Percentiles rank a stretch among this genome's conserved stretches.
Conservation (phyloP, 495 filamentous ascomycete genomes). For the Cladorrhinum samala region DNA sequence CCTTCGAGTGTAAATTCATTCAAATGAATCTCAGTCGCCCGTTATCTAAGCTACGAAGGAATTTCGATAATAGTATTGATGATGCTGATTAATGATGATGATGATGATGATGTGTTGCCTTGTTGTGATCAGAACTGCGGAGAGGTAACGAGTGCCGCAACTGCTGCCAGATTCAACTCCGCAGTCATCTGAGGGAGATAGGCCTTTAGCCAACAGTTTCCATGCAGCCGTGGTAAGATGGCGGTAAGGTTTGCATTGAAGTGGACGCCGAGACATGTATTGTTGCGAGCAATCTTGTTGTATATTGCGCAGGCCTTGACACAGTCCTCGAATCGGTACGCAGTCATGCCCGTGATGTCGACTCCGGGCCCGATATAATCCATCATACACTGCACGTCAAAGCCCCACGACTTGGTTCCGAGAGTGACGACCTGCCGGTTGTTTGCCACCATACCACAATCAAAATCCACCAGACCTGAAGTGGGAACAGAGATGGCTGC, state of each 20-base stretch:
- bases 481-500: conserved; percentile 6
- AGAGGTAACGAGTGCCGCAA: neutral
- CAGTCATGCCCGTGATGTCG: conserved; percentile 10
- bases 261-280: conserved; percentile 13
- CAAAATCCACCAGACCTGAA: conserved; percentile 10
- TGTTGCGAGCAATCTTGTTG: conserved; percentile 12
- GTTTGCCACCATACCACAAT: conserved; percentile 6
- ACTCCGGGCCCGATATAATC: neutral
- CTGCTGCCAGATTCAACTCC: conserved; percentile 6
- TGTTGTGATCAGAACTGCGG: conserved; percentile 3
- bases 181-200: conserved; percentile 10
- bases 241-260: conserved; percentile 13
- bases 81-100: no score
- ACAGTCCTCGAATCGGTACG: conserved; percentile 14
- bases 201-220: conserved; percentile 9
- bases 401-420: conserved; percentile 4
- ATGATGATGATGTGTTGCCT: neutral
- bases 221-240: conserved; percentile 2
- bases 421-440: conserved; percentile 10
- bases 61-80: no score
- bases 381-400: conserved; percentile 12
- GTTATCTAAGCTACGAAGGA: no score
- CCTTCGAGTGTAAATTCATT: neutral
- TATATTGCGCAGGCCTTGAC: conserved; percentile 10
- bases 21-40: no score